These are phyloP conservation scores for Candolleomyces aberdarensis DNA, from an alignment of 768 basidiomycete species.

Conservation along the genomic window DNA sequence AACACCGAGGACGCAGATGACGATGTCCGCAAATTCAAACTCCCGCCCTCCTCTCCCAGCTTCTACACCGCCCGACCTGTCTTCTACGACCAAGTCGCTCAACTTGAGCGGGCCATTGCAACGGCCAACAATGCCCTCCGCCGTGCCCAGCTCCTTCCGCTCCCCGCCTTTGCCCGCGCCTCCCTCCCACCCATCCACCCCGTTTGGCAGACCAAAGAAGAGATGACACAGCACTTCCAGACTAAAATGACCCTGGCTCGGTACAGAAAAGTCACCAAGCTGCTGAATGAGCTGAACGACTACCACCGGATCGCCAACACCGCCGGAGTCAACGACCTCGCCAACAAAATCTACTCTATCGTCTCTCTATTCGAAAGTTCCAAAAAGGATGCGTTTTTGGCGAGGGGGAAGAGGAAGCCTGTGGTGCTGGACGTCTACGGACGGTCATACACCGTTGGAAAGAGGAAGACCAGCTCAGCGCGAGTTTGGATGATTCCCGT, in stretches of 20 bases:
- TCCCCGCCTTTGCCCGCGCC: slow-evolving; percentile 66
- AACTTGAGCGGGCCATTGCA: slow-evolving; percentile 62
- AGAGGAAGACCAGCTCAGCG: slow-evolving; percentile 86
- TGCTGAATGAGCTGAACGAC: slow-evolving; percentile 66
- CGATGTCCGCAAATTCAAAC: slow-evolving; percentile 8
- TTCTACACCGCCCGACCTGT: slow-evolving; percentile 81
- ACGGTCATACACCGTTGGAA: slow-evolving; percentile 83
- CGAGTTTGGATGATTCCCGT: slow-evolving; percentile 91
- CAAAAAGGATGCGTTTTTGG: slow-evolving; percentile 47
- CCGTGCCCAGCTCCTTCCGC: slow-evolving; percentile 67
- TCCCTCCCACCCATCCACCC: slow-evolving; percentile 55
- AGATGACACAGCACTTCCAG: slow-evolving; percentile 56
- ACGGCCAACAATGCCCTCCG: slow-evolving; percentile 59
- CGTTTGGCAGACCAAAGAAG: slow-evolving; percentile 66
- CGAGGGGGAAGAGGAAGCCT: slow-evolving; percentile 52
- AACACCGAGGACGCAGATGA: slow-evolving; percentile 7
- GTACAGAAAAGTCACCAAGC: slow-evolving; percentile 58
- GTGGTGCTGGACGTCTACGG: slow-evolving; percentile 69
- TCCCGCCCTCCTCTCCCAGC: slow-evolving; percentile 55
- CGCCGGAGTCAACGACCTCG: slow-evolving; percentile 58
- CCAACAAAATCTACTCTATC: slow-evolving; percentile 45
- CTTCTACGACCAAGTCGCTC: slow-evolving; percentile 69
- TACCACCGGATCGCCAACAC: slow-evolving; percentile 56
- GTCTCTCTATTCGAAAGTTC: slow-evolving; percentile 64
- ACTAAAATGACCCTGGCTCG: slow-evolving; percentile 64